Conservation (phyloP, 208 protist genomes). For the Leptomonas pyrrhocoris region DNA sequence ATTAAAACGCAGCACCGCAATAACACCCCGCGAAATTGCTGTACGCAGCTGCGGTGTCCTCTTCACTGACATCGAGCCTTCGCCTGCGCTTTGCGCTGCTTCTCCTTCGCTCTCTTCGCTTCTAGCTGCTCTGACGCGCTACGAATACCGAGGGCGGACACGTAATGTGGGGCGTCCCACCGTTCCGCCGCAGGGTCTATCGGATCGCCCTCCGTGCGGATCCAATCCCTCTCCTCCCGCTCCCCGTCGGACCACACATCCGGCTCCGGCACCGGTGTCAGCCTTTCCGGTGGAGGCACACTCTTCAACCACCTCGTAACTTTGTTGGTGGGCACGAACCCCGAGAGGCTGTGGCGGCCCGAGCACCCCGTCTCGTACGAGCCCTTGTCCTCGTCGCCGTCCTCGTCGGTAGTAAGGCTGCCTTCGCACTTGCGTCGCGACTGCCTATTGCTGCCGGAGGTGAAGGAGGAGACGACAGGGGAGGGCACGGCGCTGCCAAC, state of each 20-base stretch:
- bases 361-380: constrained; percentile 23
- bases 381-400: constrained; percentile 3
- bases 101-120: neutral
- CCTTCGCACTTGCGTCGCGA: constrained; percentile 6
- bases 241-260: constrained; percentile 49
- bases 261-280: constrained; percentile 35
- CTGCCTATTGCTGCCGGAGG: constrained; percentile 4
- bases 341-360: constrained; percentile 29
- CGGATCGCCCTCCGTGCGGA: constrained; percentile 35
- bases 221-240: constrained; percentile 42
- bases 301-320: constrained; percentile 38
- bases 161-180: constrained; percentile 48
- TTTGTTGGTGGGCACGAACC: constrained; percentile 34
- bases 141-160: constrained; percentile 44
- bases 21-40: too few relatives aligned
- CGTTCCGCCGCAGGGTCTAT: constrained; percentile 17
- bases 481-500: constrained; percentile 35
- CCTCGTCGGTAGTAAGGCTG: constrained; percentile 13
- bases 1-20: too few relatives aligned
- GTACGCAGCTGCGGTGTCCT: too few relatives aligned
- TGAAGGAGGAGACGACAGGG: constrained; percentile 42
- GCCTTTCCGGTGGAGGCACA: constrained; percentile 21
- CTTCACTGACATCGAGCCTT: constrained; percentile 13
- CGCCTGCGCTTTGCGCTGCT: constrained; percentile 7
- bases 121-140: constrained; percentile 7